Evolutionary conservation across 805 yeast species (phyloP).

Genomic region (Yamadazyma laniorum): DNA sequence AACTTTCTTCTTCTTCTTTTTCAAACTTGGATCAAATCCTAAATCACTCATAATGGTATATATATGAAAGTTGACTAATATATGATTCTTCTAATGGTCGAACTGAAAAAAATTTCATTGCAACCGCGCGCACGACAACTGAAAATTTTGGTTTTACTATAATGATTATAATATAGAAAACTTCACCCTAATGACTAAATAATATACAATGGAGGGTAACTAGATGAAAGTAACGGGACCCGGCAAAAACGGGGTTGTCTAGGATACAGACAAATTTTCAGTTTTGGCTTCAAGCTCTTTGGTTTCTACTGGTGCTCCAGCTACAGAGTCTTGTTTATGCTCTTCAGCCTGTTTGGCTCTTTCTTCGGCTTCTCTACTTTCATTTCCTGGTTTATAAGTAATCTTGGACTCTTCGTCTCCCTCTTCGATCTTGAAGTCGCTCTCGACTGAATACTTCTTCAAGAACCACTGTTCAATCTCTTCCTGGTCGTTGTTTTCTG

Average conservation of each 20-base stretch:
- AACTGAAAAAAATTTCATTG: constrained; percentile 11
- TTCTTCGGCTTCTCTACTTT: constrained; percentile 42
- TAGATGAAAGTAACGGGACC: background rate
- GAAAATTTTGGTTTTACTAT: background rate
- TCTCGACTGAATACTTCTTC: constrained; percentile 66
- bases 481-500: constrained; percentile 73
- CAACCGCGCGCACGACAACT: constrained; percentile 4
- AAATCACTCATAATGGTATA: constrained; percentile 40
- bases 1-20: constrained; percentile 73
- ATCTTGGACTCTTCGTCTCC: constrained; percentile 41
- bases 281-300: constrained; percentile 8
- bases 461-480: constrained; percentile 78
- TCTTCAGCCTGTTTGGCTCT: constrained; percentile 24
- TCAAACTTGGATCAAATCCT: constrained; percentile 73
- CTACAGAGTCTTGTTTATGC: constrained; percentile 50
- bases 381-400: constrained; percentile 43
- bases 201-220: background rate
- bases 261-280: constrained; percentile 4
- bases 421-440: constrained; percentile 46
- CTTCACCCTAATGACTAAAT: background rate
- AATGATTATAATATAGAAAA: no score
- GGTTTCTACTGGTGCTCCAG: constrained; percentile 22
- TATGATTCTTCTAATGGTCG: constrained; percentile 3
- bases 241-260: background rate
- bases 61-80: background rate